Conservation (phyloP, 2,329 filamentous ascomycete genomes). For the Aspergillus versicolor region DNA sequence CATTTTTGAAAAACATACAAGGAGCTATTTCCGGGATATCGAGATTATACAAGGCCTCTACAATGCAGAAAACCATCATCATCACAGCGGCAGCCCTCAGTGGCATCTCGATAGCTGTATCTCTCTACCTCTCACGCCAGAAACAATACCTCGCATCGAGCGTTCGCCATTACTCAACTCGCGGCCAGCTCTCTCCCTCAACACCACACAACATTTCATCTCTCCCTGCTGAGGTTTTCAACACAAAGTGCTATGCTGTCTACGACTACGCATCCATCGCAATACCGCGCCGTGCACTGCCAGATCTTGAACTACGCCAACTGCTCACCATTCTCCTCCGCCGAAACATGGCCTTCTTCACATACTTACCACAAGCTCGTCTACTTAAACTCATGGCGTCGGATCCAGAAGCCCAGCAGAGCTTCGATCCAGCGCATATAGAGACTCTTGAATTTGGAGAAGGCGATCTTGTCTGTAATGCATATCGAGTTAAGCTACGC, state of each 20-base stretch:
- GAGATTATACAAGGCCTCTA: background rate
- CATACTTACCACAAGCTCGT: constrained; percentile 33
- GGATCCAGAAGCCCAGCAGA: constrained; percentile 16
- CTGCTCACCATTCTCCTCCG: constrained; percentile 31
- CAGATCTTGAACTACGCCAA: constrained; percentile 13
- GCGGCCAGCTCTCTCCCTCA: constrained; percentile 5
- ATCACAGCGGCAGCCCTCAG: background rate
- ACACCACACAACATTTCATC: constrained; percentile 21
- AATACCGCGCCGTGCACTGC: constrained; percentile 21
- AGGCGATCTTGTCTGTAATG: constrained; percentile 34
- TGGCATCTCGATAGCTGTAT: constrained; percentile 2
- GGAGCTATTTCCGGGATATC: too few species aligned
- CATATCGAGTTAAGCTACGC: constrained; percentile 30
- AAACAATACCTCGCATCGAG: background rate
- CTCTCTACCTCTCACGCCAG: background rate
- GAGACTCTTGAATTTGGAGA: constrained; percentile 26
- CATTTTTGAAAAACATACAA: background rate
- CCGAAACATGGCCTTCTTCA: constrained; percentile 34
- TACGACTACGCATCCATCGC: constrained; percentile 25
- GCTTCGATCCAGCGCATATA: constrained; percentile 27
- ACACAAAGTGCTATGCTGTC: constrained; percentile 19
- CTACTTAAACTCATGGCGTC: constrained; percentile 24
- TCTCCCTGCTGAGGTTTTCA: constrained; percentile 22
- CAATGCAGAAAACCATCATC: background rate
- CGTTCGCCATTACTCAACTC: background rate